These are phyloP conservation scores for Trichophyton simii DNA, from an alignment of 2,329 filamentous ascomycete genomes.

Conservation along the genomic window DNA sequence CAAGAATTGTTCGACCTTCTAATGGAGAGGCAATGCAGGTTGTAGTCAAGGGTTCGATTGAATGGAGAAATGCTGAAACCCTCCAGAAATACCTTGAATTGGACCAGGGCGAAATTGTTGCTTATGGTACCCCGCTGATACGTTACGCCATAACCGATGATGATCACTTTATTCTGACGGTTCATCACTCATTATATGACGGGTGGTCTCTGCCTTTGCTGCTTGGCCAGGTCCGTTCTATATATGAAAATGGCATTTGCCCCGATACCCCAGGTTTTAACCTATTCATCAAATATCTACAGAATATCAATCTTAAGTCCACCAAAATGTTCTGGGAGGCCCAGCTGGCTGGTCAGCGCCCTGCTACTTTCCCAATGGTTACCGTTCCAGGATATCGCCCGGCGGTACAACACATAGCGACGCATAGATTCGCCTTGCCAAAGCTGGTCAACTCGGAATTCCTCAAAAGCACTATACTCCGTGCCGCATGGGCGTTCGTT, in stretches of 20 bases:
- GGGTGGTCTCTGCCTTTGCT: constrained; percentile 27
- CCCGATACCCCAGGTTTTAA: constrained; percentile 27
- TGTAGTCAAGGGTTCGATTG: constrained; percentile 16
- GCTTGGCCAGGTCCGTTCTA: constrained; percentile 19
- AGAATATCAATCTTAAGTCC: constrained; percentile 26
- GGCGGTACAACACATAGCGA: constrained; percentile 21
- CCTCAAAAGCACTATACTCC: constrained; percentile 17
- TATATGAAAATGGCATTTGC: constrained; percentile 14
- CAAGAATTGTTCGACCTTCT: neutral
- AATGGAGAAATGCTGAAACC: constrained; percentile 15
- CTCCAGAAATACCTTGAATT: constrained; percentile 11
- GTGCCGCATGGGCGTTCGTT: constrained; percentile 9
- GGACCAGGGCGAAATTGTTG: constrained; percentile 13
- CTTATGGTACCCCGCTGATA: constrained; percentile 16
- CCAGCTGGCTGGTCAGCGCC: constrained; percentile 32
- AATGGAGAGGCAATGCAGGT: constrained; percentile 8
- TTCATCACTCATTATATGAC: constrained; percentile 33
- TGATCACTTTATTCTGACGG: constrained; percentile 21
- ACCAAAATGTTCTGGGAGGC: constrained; percentile 39
- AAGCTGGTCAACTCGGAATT: constrained; percentile 20
- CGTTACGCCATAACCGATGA: constrained; percentile 15
- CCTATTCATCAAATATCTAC: constrained; percentile 40
- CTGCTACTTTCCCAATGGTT: constrained; percentile 37
- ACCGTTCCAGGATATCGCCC: constrained; percentile 34
- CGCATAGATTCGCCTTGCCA: constrained; percentile 15